Conservation (phyloP, 1,284 basidiomycete species). For the Tilletia walkeri region DNA sequence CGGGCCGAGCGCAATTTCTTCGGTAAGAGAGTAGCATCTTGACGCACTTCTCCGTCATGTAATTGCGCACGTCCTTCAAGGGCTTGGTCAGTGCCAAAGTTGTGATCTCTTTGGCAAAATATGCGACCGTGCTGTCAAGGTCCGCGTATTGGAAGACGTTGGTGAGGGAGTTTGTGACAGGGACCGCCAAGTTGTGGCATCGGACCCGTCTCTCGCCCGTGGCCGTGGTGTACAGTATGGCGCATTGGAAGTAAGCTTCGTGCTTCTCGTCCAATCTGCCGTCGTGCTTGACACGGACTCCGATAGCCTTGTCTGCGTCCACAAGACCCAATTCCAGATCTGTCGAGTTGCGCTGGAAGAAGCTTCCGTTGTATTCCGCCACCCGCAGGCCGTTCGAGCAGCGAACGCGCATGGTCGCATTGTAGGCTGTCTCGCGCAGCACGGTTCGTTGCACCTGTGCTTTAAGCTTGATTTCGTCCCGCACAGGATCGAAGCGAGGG, state of each 20-base stretch:
- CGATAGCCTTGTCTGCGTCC: conserved; percentile 77
- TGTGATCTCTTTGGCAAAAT: conserved; percentile 70
- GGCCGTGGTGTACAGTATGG: conserved; percentile 79
- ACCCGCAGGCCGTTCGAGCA: conserved; percentile 81
- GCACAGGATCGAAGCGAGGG: conserved; percentile 75
- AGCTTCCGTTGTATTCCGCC: conserved; percentile 74
- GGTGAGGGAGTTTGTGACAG: conserved; percentile 77
- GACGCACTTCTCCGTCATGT: conserved; percentile 80
- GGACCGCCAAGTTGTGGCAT: conserved; percentile 78
- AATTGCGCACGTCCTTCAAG: conserved; percentile 75
- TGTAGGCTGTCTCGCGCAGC: conserved; percentile 73
- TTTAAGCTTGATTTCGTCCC: conserved; percentile 69
- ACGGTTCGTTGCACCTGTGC: conserved; percentile 74
- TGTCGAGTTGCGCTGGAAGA: conserved; percentile 71
- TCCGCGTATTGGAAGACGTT: conserved; percentile 93
- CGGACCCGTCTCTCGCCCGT: conserved; percentile 80
- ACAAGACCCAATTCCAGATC: conserved; percentile 79
- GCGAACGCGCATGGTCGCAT: conserved; percentile 77
- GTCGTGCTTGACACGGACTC: conserved; percentile 67
- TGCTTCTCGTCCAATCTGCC: conserved; percentile 69
- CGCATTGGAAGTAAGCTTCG: conserved; percentile 83
- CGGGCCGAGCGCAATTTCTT: conserved; percentile 81
- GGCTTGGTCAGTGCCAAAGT: conserved; percentile 72
- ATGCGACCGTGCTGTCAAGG: conserved; percentile 76
- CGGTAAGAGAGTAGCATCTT: conserved; percentile 83